A percentile compares a stretch with the other conserved stretches of the same genome.
phyloP scores from a whole-genome alignment of 2,329 filamentous ascomycete genomes.

The Cladosporium sp. region DNA sequence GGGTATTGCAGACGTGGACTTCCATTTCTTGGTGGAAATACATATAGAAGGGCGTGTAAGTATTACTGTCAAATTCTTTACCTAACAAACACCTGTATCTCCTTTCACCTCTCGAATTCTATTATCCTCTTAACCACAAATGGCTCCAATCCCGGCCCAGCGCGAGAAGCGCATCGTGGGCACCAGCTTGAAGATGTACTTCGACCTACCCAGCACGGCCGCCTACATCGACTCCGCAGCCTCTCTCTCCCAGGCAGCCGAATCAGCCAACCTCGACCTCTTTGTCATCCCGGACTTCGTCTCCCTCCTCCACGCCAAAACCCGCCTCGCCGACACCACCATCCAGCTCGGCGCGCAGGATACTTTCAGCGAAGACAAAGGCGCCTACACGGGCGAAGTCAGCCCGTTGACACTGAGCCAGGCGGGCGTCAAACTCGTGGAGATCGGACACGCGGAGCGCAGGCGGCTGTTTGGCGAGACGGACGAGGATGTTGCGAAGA shows the following conservation, averaged over 20 bases:
- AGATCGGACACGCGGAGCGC: slow-evolving; percentile 78
- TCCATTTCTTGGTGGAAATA: not conserved
- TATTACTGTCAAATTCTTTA: too few species aligned
- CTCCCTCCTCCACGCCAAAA: slow-evolving; percentile 53
- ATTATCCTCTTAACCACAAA: slow-evolving; percentile 6
- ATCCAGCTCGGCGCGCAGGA: slow-evolving; percentile 73
- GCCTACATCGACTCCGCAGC: slow-evolving; percentile 43
- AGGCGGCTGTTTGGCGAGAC: slow-evolving; percentile 69
- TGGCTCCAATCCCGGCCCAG: slow-evolving; percentile 28
- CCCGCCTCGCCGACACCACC: slow-evolving; percentile 42
- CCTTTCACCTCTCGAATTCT: not conserved
- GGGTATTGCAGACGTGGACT: slow-evolving; percentile 1
- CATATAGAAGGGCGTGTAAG: slow-evolving; percentile 7
- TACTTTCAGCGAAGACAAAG: slow-evolving; percentile 63
- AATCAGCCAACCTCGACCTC: slow-evolving; percentile 58
- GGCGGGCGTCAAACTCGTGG: slow-evolving; percentile 67
- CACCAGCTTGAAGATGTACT: slow-evolving; percentile 78
- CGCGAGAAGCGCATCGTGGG: slow-evolving; percentile 62
- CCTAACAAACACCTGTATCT: not conserved
- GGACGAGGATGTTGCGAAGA: slow-evolving; percentile 62
- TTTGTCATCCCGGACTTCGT: slow-evolving; percentile 78
- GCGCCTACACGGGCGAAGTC: slow-evolving; percentile 75
- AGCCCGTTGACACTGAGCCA: slow-evolving; percentile 64
- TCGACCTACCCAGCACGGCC: slow-evolving; percentile 60
- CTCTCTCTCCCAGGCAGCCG: slow-evolving; percentile 48